Evolutionary conservation across 441 rosid species (phyloP).

Genomic region (Metrosideros polymorpha): DNA sequence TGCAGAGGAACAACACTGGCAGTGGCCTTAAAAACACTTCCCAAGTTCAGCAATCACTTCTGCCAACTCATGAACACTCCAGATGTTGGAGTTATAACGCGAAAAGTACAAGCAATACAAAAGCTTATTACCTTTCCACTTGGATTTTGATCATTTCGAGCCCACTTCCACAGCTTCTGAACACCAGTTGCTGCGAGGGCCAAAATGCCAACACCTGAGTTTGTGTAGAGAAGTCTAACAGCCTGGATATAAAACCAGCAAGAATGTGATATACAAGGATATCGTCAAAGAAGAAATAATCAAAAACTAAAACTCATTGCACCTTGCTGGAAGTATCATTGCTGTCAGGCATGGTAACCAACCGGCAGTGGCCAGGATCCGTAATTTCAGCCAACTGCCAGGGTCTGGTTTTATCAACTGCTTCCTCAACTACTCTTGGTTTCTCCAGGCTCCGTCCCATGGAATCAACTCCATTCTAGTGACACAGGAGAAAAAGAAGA

Average conservation of each 20-base stretch:
- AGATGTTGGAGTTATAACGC: background rate
- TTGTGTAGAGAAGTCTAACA: slow-evolving; percentile 79
- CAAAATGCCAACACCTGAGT: slow-evolving; percentile 76
- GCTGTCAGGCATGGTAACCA: slow-evolving; percentile 55
- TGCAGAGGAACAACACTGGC: slow-evolving; percentile 64
- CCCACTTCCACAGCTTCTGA: slow-evolving; percentile 93
- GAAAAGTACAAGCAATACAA: background rate
- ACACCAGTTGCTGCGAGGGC: slow-evolving; percentile 76
- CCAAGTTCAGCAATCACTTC: slow-evolving; percentile 15
- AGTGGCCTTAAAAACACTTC: slow-evolving; percentile 57
- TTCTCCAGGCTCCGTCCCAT: slow-evolving; percentile 49
- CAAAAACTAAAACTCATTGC: background rate
- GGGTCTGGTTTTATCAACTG: slow-evolving; percentile 50
- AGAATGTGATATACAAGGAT: background rate
- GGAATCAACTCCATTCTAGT: slow-evolving; percentile 71
- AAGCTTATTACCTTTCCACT: slow-evolving; percentile 56
- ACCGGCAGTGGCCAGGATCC: slow-evolving; percentile 51
- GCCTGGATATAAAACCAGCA: slow-evolving; percentile 28
- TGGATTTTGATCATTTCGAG: slow-evolving; percentile 68
- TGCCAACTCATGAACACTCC: background rate
- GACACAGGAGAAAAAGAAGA: background rate
- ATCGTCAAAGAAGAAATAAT: background rate
- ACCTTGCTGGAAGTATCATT: slow-evolving; percentile 75
- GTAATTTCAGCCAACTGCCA: slow-evolving; percentile 71
- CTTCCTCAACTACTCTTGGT: slow-evolving; percentile 50